These are phyloP conservation scores for Phoma sp. DNA, from an alignment of 2,329 filamentous ascomycete species.

Conservation along the genomic window DNA sequence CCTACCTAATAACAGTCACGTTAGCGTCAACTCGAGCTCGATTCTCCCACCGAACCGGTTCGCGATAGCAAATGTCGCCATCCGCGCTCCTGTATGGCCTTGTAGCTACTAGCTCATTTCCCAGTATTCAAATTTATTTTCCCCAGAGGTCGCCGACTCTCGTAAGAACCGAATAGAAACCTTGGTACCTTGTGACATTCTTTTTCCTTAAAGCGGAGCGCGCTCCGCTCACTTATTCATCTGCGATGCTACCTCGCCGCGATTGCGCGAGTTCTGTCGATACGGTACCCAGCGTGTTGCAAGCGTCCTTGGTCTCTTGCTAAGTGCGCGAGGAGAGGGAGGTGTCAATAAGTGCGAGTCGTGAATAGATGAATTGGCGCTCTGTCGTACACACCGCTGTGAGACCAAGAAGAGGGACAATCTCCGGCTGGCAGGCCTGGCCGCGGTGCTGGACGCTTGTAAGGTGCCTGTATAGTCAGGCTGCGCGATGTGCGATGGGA, in stretches of 20 bases:
- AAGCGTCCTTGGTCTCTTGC: neutral
- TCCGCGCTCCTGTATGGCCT: slow-evolving; percentile 1
- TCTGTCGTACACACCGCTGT: too few species aligned
- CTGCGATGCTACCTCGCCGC: neutral
- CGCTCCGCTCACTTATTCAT: neutral
- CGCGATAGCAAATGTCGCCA: neutral
- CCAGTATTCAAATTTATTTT: neutral
- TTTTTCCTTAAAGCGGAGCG: neutral
- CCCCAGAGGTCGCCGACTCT: neutral
- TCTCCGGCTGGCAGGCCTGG: neutral
- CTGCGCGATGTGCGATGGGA: slow-evolving; percentile 5
- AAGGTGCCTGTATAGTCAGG: slow-evolving; percentile 3
- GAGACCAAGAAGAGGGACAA: neutral
- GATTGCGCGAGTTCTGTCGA: slow-evolving; percentile 1
- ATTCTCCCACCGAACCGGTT: too few species aligned
- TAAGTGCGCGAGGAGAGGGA: neutral
- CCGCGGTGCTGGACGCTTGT: neutral
- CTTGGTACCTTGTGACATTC: slow-evolving; percentile 1
- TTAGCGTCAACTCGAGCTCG: neutral
- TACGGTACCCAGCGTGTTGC: neutral
- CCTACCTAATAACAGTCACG: neutral
- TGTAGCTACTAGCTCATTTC: neutral
- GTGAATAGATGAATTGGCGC: neutral
- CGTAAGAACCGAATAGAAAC: neutral
- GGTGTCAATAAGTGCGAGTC: neutral